Evolutionary conservation across 2,329 filamentous ascomycete species (phyloP), one percentile per base, ranked within the genome.

Genomic region (Domatiomyces globalis): DNA sequence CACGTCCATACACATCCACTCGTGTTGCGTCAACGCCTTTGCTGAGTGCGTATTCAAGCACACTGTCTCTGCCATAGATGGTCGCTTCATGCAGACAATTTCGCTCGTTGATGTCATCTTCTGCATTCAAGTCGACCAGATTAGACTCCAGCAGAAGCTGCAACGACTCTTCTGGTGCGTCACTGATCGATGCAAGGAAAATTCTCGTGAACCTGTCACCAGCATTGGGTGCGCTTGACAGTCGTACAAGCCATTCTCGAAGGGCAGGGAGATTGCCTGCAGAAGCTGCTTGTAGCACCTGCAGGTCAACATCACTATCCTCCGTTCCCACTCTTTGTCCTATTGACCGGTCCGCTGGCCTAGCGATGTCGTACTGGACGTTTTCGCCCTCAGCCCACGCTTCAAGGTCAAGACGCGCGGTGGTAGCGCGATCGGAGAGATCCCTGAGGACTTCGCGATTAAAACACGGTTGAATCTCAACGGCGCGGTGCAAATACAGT

Each of bases 391-490:
- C 92, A 18, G 89, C 88, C 90, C 90, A 96, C 36, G 90, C 92
- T 49, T 90, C 90, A 46, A 96, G 80, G 64, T 96, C 92, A 60
- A 96, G 83, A 39, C 95, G 73, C 61, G 88, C 94, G n/a, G 88
- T 95, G 0, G 92, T 96, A 7, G 92, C 92, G 70, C 95, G 88
- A 60, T 98, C 92, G 4, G 92, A 95, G 9, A 98, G 77, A 63
- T 94, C 90, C 68, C 89, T 94, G 63, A 98, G 94, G 60, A 96
- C 88, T 58, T 94, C 87, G 45, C 90, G 83, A 68, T 98, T 96
- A 76, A 96, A 98, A 68, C 94, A 96, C 5, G 92, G 92, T 63
- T 96, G 92, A 6, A 96, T 89, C 67, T 98, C 92, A 56, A 98
- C 90, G 7, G 92, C 92, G 54, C 92, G 79, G 8, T 94, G 94